Percentiles rank a stretch among this genome's conserved stretches.
These are phyloP conservation scores for Albatrellus ellisii DNA, from an alignment of 768 basidiomycete genomes.

Conservation along the genomic window DNA sequence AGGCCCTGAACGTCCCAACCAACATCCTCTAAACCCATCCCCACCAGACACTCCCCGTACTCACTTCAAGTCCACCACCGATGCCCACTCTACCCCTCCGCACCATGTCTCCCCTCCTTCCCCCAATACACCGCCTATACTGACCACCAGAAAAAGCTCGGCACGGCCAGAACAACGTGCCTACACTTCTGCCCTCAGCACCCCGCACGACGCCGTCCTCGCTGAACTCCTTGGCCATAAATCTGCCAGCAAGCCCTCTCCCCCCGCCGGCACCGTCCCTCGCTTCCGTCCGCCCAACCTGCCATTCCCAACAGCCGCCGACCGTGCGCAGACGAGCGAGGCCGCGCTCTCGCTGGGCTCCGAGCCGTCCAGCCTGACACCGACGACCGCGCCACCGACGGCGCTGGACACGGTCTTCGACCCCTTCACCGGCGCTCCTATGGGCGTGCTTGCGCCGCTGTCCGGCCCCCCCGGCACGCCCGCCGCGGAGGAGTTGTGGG, in stretches of 20 bases:
- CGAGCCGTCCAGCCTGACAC: slow-evolving; percentile 8
- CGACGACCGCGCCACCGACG: slow-evolving; percentile 12
- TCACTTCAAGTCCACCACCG: too few relatives aligned
- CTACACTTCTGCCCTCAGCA: slow-evolving; percentile 23
- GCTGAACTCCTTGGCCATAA: slow-evolving; percentile 31
- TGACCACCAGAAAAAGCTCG: too few relatives aligned
- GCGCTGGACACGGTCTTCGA: slow-evolving; percentile 24
- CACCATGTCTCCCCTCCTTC: too few relatives aligned
- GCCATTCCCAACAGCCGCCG: slow-evolving; percentile 7
- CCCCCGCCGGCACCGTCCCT: slow-evolving; percentile 10
- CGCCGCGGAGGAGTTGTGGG: slow-evolving; percentile 40
- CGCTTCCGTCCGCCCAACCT: background rate
- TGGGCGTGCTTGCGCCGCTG: slow-evolving; percentile 24
- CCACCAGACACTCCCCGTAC: too few relatives aligned
- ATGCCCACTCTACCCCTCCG: too few relatives aligned
- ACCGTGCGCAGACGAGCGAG: background rate
- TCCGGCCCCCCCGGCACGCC: slow-evolving; percentile 11
- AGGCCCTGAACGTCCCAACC: too few relatives aligned
- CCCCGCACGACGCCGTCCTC: slow-evolving; percentile 54
- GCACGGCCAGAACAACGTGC: slow-evolving; percentile 7
- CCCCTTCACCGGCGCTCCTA: slow-evolving; percentile 32
- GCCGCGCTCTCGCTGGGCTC: slow-evolving; percentile 2
- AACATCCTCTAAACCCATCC: too few relatives aligned
- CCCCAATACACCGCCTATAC: too few relatives aligned
- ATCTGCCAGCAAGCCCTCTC: slow-evolving; percentile 5